These are phyloP conservation scores for Penicillium manginii DNA, from an alignment of 495 filamentous ascomycete species.

Conservation along the genomic window DNA sequence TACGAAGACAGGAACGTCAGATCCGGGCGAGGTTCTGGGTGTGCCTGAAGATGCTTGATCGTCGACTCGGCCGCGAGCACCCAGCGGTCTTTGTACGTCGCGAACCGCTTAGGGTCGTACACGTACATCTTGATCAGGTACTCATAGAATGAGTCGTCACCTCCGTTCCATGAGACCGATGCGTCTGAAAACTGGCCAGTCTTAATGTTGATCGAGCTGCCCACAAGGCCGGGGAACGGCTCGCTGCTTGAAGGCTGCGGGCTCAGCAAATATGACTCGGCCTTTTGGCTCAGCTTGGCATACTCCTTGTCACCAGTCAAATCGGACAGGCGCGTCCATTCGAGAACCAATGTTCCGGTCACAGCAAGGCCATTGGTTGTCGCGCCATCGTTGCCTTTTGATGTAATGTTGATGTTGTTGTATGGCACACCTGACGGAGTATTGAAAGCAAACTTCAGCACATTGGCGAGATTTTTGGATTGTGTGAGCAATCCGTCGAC, in stretches of 20 bases:
- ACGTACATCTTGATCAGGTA: conserved; percentile 95
- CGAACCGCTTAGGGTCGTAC: conserved; percentile 72
- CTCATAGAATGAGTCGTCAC: conserved; percentile 85
- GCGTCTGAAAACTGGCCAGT: conserved; percentile 70
- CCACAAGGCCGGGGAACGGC: conserved; percentile 80
- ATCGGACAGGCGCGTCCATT: conserved; percentile 85
- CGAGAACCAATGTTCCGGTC: conserved; percentile 74
- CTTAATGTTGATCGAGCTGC: conserved; percentile 64
- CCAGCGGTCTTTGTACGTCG: conserved; percentile 72
- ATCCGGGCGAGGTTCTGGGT: conserved; percentile 69
- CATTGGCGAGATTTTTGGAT: conserved; percentile 69
- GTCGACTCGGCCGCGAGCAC: conserved; percentile 75
- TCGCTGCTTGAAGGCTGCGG: conserved; percentile 64
- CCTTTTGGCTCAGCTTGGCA: conserved; percentile 66
- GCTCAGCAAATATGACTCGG: conserved; percentile 71
- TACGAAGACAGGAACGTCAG: conserved; percentile 76
- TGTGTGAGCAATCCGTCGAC: conserved; percentile 66
- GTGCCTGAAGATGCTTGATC: conserved; percentile 71
- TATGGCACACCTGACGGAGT: conserved; percentile 76
- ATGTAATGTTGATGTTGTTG: conserved; percentile 68
- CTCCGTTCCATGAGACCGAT: conserved; percentile 77
- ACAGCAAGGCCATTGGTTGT: conserved; percentile 70
- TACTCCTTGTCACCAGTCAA: conserved; percentile 71
- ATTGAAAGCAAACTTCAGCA: conserved; percentile 76
- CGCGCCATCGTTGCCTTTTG: conserved; percentile 48